A percentile compares a stretch with the other conserved stretches of the same genome.
Evolutionary conservation across 352 stramenopile genomes (phyloP).

Genomic region (Phytopythium vexans): DNA sequence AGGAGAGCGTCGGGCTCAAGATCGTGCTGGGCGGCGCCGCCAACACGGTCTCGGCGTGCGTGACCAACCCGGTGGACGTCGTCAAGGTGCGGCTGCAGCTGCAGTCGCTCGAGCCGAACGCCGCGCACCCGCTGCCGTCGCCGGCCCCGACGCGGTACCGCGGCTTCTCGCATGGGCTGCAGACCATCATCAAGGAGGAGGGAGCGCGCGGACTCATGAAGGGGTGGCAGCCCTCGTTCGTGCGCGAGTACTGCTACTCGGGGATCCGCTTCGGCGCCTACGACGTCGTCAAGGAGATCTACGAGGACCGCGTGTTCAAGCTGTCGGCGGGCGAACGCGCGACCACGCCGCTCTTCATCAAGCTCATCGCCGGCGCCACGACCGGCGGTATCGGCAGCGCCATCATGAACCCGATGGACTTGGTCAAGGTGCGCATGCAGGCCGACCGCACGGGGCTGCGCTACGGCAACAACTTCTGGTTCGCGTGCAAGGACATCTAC

Average conservation of each 20-base stretch:
- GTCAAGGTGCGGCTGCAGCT: slow-evolving; percentile 70
- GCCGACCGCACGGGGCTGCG: slow-evolving; percentile 45
- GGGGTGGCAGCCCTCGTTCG: slow-evolving; percentile 50
- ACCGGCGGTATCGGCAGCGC: slow-evolving; percentile 52
- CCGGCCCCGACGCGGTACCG: slow-evolving; percentile 33
- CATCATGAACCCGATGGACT: slow-evolving; percentile 71
- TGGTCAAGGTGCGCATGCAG: slow-evolving; percentile 77
- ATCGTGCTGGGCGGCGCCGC: slow-evolving; percentile 58
- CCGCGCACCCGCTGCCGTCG: slow-evolving; percentile 29
- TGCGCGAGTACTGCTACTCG: slow-evolving; percentile 67
- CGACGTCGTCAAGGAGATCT: slow-evolving; percentile 63
- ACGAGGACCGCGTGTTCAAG: slow-evolving; percentile 49
- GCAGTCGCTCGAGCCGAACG: slow-evolving; percentile 31
- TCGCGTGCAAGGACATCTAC: slow-evolving; percentile 55
- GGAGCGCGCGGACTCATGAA: slow-evolving; percentile 49
- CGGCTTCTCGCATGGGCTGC: slow-evolving; percentile 44
- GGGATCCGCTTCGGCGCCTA: slow-evolving; percentile 73
- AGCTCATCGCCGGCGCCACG: slow-evolving; percentile 52
- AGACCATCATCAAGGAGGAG: slow-evolving; percentile 49
- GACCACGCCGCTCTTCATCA: slow-evolving; percentile 53
- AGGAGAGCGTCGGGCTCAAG: slow-evolving; percentile 56
- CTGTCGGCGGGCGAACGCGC: slow-evolving; percentile 25
- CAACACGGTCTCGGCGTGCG: slow-evolving; percentile 47
- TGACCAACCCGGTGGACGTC: slow-evolving; percentile 66
- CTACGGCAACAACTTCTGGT: slow-evolving; percentile 51